phyloP scores from a whole-genome alignment of 139 green algal species.

The Yamagishiella unicocca region DNA sequence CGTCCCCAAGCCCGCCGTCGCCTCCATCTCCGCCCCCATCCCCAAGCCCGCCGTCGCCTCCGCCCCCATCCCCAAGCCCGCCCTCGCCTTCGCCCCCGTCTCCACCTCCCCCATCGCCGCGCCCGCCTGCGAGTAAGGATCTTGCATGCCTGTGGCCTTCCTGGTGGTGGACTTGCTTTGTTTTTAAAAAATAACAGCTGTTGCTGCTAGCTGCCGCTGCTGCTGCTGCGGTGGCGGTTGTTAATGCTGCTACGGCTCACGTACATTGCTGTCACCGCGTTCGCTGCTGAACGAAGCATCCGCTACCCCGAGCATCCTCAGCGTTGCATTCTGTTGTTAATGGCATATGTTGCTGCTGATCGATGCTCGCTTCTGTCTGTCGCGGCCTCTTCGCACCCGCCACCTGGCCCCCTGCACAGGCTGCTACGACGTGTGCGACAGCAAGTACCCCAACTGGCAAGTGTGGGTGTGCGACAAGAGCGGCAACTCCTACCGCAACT shows the following conservation, averaged over 20 bases:
- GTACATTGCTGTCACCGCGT: neutral
- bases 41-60: neutral
- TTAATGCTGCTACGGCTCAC: too few relatives aligned
- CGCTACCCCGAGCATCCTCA: neutral
- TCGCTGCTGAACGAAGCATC: neutral
- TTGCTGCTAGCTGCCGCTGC: too few relatives aligned
- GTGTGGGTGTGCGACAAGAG: slow-evolving; percentile 38
- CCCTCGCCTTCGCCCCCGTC: neutral
- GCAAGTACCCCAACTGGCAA: neutral
- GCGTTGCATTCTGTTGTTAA: neutral
- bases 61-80: neutral
- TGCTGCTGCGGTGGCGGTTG: too few relatives aligned
- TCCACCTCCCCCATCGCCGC: neutral
- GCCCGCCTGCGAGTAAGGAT: neutral
- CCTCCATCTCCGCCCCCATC: neutral
- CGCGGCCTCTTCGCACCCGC: too few relatives aligned
- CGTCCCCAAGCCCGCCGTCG: neutral
- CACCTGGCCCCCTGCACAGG: too few relatives aligned
- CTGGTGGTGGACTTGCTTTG: neutral
- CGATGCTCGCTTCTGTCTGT: neutral
- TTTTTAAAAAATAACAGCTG: too few relatives aligned
- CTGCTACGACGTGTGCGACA: neutral
- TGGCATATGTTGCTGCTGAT: neutral
- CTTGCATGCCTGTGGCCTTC: neutral
- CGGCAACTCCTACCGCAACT: slow-evolving; percentile 15